Conservation (phyloP, 2,329 filamentous ascomycete species). For the Stemphylium vesicarium region DNA sequence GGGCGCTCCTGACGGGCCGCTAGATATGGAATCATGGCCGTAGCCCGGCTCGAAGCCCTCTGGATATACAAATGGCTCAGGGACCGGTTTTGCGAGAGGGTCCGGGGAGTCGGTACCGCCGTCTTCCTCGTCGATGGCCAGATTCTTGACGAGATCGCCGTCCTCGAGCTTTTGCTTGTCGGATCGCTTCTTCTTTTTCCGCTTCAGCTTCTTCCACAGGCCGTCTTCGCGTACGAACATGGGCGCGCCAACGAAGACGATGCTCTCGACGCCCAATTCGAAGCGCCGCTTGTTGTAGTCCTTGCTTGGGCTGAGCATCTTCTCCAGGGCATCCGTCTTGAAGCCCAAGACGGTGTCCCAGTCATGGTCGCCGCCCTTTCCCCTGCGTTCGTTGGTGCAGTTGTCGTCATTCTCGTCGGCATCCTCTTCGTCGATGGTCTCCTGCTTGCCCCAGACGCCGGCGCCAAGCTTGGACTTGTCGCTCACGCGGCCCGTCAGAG, state of each 20-base stretch:
- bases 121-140: slow-evolving; percentile 28
- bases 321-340: slow-evolving; percentile 49
- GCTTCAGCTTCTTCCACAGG: slow-evolving; percentile 48
- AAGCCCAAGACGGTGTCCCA: slow-evolving; percentile 51
- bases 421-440: slow-evolving; percentile 48
- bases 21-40: slow-evolving; percentile 43
- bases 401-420: slow-evolving; percentile 26
- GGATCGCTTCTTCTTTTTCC: slow-evolving; percentile 39
- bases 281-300: slow-evolving; percentile 51
- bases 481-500: slow-evolving; percentile 35
- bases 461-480: slow-evolving; percentile 34
- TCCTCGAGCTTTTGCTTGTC: slow-evolving; percentile 30
- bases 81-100: slow-evolving; percentile 16
- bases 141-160: slow-evolving; percentile 25
- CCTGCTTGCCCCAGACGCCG: slow-evolving; percentile 41
- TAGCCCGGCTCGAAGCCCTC: slow-evolving; percentile 50
- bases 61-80: slow-evolving; percentile 42
- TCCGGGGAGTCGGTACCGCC: slow-evolving; percentile 13
- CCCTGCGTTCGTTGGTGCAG: slow-evolving; percentile 9
- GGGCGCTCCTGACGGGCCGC: slow-evolving; percentile 32
- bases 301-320: slow-evolving; percentile 47
- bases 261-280: slow-evolving; percentile 49
- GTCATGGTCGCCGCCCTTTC: slow-evolving; percentile 41
- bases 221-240: slow-evolving; percentile 52
- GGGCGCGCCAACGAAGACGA: slow-evolving; percentile 50